phyloP scores from a whole-genome alignment of 345 rosid genomes.

The Brassica cretica region DNA sequence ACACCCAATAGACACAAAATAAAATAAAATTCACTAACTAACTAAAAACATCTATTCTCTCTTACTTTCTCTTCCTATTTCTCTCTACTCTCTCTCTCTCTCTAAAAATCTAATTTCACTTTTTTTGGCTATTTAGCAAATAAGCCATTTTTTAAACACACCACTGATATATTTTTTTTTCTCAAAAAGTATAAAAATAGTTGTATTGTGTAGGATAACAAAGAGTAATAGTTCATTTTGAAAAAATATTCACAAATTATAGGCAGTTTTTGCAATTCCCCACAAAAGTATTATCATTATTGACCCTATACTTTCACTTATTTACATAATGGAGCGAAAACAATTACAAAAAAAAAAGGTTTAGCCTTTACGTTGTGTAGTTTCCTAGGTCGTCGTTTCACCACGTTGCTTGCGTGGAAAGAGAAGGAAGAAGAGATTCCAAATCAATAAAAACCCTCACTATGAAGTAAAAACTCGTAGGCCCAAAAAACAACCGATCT shows the following conservation, averaged over 20 bases:
- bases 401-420: slow-evolving; percentile 47
- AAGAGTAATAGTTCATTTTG: no score
- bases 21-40: no score
- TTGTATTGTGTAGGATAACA: no score
- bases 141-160: no score
- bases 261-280: not conserved
- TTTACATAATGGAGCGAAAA: slow-evolving; percentile 13
- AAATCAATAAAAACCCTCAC: slow-evolving; percentile 11
- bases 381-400: slow-evolving; percentile 37
- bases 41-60: no score
- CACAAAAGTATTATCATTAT: not conserved
- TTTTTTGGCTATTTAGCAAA: no score
- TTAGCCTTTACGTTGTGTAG: not conserved
- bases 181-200: not conserved
- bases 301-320: not conserved
- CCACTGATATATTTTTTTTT: not conserved
- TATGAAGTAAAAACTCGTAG: slow-evolving; percentile 22
- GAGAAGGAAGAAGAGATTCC: slow-evolving; percentile 24
- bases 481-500: slow-evolving; percentile 19
- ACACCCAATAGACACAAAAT: no score
- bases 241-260: not conserved
- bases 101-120: no score
- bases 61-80: no score
- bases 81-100: no score
- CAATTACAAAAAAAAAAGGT: not conserved